Base-by-base conservation (phyloP, 2,329 filamentous ascomycete species). In the Fusarium sp. region DNA sequence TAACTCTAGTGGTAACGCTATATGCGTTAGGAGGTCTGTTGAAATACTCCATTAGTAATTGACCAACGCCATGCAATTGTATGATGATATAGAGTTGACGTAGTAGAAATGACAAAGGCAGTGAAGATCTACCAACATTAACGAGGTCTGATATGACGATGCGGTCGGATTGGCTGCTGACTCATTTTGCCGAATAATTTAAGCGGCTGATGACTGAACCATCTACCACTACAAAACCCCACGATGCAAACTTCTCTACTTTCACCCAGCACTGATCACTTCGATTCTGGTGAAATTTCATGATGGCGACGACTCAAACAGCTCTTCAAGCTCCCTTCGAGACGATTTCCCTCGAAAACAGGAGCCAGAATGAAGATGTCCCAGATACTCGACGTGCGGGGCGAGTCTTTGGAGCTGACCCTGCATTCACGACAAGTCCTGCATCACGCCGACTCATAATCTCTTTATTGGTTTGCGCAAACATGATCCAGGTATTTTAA, bases 401-500 rank as follows among this genome's bases (percentile, higher is more conserved):
- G 12, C 59, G 67, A 7, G 47, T 70, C 3, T 70, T 70, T 18
- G 59, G 60, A 14, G 47, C 67, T 5, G 67, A 66, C 39, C 38
- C 52, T 30, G 59, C 66, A 3, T 70, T 70, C 26, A 70, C 66
- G 4, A 54, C 41, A 6, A 70, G 59, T n/a, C 59, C 54, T 3
- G 52, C 67, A 4, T 50, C 67, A 2, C 54, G 67, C 10, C 51
- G 60, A 38, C 26, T 60, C 20, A 70, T 70, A 1, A 70, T 59
- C 28, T 30, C 66, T 3, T 39, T 70, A 3, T 6, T 70, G 6
- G 67, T 70, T 4, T 70, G 67, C 4, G 67, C 67, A 9, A 70
- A 70, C 8, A 70, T 28, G 10, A 44, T 70, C 2, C 67, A 70
- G 32, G 67, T 54, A 32, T 8, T 14, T 14, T 2, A 14, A 9